These are phyloP conservation scores for Penicillium salamii DNA, from an alignment of 495 filamentous ascomycete species.

Conservation along the genomic window DNA sequence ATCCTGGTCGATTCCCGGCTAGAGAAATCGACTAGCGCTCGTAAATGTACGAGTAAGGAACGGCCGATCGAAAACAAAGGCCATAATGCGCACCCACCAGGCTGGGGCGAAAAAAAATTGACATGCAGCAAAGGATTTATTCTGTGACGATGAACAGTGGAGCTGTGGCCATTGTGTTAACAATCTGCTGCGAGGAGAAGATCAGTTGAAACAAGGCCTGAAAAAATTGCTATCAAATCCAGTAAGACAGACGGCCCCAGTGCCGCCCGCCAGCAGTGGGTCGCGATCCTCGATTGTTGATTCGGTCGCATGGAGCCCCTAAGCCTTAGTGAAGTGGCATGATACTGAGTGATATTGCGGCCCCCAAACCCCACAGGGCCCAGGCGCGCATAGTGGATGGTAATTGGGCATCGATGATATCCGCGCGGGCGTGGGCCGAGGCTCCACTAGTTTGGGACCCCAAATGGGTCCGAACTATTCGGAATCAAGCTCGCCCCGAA, in stretches of 20 bases:
- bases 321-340: too few species aligned
- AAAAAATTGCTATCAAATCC: background rate
- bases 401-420: too few species aligned
- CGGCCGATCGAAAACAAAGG: background rate
- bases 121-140: background rate
- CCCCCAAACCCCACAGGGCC: too few species aligned
- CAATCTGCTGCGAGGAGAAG: too few species aligned
- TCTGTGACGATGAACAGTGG: background rate
- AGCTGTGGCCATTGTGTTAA: background rate
- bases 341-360: too few species aligned
- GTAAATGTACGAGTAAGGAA: background rate
- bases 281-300: too few species aligned
- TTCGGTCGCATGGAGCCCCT: too few species aligned
- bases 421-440: too few species aligned
- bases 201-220: too few species aligned
- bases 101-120: background rate
- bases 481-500: background rate
- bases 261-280: background rate
- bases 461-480: background rate
- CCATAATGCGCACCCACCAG: too few species aligned
- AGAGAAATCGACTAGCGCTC: background rate
- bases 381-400: too few species aligned
- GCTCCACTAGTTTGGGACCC: too few species aligned
- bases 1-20: background rate
- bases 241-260: background rate